Evolutionary conservation across 257 asterid genomes (phyloP), one percentile per base, ranked within the genome.

Genomic region (Lantana camara): DNA sequence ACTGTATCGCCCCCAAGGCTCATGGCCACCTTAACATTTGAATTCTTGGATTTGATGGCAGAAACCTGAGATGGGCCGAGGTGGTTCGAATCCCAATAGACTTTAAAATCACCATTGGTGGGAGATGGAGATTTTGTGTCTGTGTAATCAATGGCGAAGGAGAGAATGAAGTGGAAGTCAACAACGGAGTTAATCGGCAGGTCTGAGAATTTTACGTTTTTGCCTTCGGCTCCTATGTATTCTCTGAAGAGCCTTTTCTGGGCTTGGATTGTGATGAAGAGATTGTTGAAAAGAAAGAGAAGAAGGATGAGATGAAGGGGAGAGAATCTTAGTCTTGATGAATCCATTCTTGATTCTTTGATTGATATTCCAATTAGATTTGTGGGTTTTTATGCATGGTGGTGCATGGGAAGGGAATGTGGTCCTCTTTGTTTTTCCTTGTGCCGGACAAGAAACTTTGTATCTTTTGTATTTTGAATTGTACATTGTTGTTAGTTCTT

Each of bases 91-190:
- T 89, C 95, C 96, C 95, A 89, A 29, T 73, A 79, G 35, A 76
- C 76, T 32, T 57, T 67, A 75, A 84, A 86, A 17, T 77, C 57
- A 4, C 95, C 91, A 11, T 89, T 78, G 1, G 91, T 82, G 49
- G 95, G 85, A 2, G 20, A 5, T 19, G 94, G 87, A 49, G 71
- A 21, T 3, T 45, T 9, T 7, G 84, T 35, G 17, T 67, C 56
- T 1, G 81, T 81, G 79, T 84, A 84, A 81, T 84, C 97, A 23
- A 86, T 74, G 51, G 95, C 91, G 70, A 86, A 82, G 24, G 95
- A 77, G 67, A 86, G 87, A 74, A 86, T 79, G 76, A 82, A 89
- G 66, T 82, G 96, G 68, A 89, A 79, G 4, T 79, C 77, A 17
- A 84, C 48, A 2, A 44, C 5, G 29, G 83, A 66, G 45, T 74